Evolutionary conservation across 169 alveolate species (phyloP).

Genomic region (Cryptosporidium muris): DNA sequence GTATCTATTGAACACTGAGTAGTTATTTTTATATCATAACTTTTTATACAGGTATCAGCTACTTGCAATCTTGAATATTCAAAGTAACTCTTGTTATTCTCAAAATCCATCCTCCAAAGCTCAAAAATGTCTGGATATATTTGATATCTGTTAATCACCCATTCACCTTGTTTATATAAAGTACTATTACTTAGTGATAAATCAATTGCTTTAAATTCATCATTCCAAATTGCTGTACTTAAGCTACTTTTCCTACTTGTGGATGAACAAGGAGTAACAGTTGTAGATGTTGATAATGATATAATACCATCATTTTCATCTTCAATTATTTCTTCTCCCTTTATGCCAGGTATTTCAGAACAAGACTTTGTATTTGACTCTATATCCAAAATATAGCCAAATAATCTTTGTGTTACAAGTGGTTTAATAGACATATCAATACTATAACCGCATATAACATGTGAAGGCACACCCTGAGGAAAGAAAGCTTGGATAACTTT

Average conservation of each 20-base stretch:
- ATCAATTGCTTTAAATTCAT: too few species aligned
- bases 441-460: constrained; percentile 36
- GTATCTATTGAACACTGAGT: too few species aligned
- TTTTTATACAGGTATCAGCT: too few species aligned
- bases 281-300: neutral
- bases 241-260: neutral
- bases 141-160: neutral
- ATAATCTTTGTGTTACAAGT: constrained; percentile 44
- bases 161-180: too few species aligned
- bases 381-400: constrained; percentile 16
- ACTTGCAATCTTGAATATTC: neutral
- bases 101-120: constrained; percentile 41
- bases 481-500: constrained; percentile 54
- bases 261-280: neutral
- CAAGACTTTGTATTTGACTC: constrained; percentile 4
- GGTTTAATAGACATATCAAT: constrained; percentile 41
- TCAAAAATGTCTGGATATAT: constrained; percentile 63
- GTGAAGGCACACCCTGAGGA: constrained; percentile 51
- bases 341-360: neutral
- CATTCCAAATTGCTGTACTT: neutral
- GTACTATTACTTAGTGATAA: too few species aligned
- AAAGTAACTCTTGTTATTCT: neutral
- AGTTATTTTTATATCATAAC: too few species aligned
- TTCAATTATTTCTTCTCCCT: neutral
- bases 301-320: neutral